Evolutionary conservation across 495 filamentous ascomycete species (phyloP).

Genomic region (Amorphotheca resinae): DNA sequence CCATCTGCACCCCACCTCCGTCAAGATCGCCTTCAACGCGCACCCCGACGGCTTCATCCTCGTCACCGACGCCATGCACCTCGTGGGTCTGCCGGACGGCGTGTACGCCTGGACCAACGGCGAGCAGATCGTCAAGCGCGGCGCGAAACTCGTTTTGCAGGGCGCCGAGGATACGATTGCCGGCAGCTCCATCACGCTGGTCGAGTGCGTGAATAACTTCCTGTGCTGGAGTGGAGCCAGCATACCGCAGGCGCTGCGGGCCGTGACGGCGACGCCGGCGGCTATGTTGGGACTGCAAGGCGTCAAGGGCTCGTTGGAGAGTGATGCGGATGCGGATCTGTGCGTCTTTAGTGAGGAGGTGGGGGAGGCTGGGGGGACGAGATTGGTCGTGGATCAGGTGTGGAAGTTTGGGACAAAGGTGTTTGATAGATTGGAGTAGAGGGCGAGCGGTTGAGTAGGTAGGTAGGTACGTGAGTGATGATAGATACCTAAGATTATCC

Average conservation of each 20-base stretch:
- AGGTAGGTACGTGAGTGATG: no score
- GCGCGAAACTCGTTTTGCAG: conserved; percentile 52
- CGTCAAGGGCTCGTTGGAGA: conserved; percentile 53
- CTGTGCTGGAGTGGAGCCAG: conserved; percentile 52
- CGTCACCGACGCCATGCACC: conserved; percentile 56
- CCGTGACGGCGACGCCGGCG: conserved; percentile 63
- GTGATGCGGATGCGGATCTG: conserved; percentile 69
- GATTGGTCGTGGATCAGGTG: conserved; percentile 56
- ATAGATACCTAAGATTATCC: no score
- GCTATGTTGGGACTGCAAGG: conserved; percentile 54
- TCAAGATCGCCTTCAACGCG: conserved; percentile 49
- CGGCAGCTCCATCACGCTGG: conserved; percentile 56
- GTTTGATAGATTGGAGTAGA: conserved; percentile 11
- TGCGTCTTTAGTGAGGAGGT: conserved; percentile 50
- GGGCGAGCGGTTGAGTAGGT: no score
- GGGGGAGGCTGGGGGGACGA: conserved; percentile 28
- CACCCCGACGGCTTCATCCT: conserved; percentile 52
- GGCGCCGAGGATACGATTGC: conserved; percentile 56
- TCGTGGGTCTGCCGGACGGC: conserved; percentile 61
- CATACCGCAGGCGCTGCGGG: conserved; percentile 51
- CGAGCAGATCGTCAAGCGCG: conserved; percentile 53
- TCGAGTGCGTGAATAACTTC: conserved; percentile 76
- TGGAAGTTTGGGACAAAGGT: conserved; percentile 55
- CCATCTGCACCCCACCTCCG: conserved; percentile 50
- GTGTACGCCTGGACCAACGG: conserved; percentile 71